Evolutionary conservation across 345 rosid species (phyloP).

Genomic region (Sonneratia alba): DNA sequence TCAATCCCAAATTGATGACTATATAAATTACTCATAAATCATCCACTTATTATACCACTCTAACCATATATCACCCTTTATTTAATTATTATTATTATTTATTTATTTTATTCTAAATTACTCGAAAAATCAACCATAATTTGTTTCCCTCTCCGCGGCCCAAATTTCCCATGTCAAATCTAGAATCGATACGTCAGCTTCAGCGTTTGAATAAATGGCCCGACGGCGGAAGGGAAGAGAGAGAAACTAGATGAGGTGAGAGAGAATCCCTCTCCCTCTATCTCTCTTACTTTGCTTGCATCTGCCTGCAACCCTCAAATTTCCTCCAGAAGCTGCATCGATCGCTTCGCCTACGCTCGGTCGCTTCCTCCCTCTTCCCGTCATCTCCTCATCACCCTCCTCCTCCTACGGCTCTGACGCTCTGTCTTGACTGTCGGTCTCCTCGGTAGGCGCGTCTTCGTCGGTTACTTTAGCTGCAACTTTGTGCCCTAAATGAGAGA

Average conservation of each 20-base stretch:
- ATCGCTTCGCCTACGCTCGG: neutral
- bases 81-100: too few species aligned
- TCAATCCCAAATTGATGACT: too few species aligned
- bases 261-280: neutral
- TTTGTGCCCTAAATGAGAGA: neutral
- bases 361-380: neutral
- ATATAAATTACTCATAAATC: too few species aligned
- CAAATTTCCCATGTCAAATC: too few species aligned
- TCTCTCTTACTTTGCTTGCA: neutral
- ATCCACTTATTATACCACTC: too few species aligned
- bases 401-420: neutral
- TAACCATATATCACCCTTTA: too few species aligned
- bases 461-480: neutral
- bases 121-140: too few species aligned
- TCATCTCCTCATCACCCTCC: neutral
- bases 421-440: neutral
- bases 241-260: neutral
- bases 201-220: too few species aligned
- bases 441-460: neutral
- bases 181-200: too few species aligned
- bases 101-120: too few species aligned
- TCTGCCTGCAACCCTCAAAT: neutral
- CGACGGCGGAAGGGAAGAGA: neutral
- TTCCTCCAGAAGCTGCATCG: conserved; percentile 4
- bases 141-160: too few species aligned